Evolutionary conservation across 2,329 filamentous ascomycete genomes (phyloP).

Genomic region (Myriosclerotinia curreyana): DNA sequence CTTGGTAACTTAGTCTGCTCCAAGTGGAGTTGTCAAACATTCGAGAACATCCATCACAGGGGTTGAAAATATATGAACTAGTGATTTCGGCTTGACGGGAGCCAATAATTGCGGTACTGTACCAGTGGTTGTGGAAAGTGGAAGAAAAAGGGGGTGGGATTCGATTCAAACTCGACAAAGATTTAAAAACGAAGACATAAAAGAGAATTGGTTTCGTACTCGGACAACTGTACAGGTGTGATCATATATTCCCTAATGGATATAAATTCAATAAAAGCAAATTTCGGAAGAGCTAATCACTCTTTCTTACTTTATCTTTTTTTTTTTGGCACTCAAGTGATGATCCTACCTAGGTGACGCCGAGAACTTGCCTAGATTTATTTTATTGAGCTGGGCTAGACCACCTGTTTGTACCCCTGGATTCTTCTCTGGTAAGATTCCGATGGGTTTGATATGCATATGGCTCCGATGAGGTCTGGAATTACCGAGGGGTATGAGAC

Average conservation of each 20-base stretch:
- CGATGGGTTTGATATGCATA: too few species aligned
- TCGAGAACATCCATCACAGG: slow-evolving; percentile 12
- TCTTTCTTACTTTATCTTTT: too few species aligned
- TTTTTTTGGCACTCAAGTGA: too few species aligned
- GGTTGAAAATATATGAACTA: slow-evolving; percentile 1
- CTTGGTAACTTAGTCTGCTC: neutral
- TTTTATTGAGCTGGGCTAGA: too few species aligned
- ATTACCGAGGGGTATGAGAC: too few species aligned
- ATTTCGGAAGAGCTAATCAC: neutral
- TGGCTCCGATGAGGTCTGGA: too few species aligned
- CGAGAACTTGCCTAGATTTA: too few species aligned
- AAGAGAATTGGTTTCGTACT: neutral
- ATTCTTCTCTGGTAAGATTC: too few species aligned
- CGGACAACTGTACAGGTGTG: neutral
- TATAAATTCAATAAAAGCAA: too few species aligned
- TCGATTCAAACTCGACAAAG: neutral
- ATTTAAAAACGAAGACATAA: neutral
- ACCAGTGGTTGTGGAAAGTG: neutral
- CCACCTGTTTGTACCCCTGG: too few species aligned
- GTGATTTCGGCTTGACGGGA: slow-evolving; percentile 12
- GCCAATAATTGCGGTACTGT: neutral
- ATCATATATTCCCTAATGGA: neutral
- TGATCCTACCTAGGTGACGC: too few species aligned
- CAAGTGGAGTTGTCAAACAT: slow-evolving; percentile 7
- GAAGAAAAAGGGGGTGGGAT: slow-evolving; percentile 8